Evolutionary conservation across 2,329 filamentous ascomycete genomes (phyloP).

Genomic region (Sphaerulina musiva): DNA sequence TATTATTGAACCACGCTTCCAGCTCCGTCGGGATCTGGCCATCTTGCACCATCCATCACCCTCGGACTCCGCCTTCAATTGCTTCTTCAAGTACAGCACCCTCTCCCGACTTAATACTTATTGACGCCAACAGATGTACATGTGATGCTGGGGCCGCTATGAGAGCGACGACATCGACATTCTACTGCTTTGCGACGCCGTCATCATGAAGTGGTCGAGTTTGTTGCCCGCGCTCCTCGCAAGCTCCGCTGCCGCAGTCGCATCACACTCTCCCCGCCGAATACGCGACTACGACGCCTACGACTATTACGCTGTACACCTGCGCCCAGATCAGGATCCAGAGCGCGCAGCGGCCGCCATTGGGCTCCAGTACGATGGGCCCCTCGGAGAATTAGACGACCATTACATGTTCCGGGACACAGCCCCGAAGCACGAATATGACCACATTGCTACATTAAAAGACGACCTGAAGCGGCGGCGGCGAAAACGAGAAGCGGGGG

Average conservation of each 20-base stretch:
- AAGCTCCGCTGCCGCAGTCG: slow-evolving; percentile 5
- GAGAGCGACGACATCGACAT: not conserved
- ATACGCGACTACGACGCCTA: slow-evolving; percentile 57
- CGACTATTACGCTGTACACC: slow-evolving; percentile 90
- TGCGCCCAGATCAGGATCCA: slow-evolving; percentile 61
- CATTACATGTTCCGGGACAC: slow-evolving; percentile 82
- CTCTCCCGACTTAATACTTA: not conserved
- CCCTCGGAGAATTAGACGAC: slow-evolving; percentile 66
- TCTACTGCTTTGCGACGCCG: not conserved
- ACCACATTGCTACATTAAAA: slow-evolving; percentile 44
- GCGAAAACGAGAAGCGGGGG: slow-evolving; percentile 53
- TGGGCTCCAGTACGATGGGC: slow-evolving; percentile 73
- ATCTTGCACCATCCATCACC: not conserved
- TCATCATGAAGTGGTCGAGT: slow-evolving; percentile 8
- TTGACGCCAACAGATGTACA: not conserved
- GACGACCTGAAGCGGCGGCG: slow-evolving; percentile 51
- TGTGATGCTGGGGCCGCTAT: not conserved
- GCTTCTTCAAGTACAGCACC: not conserved
- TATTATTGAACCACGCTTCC: not conserved
- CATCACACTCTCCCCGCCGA: slow-evolving; percentile 5
- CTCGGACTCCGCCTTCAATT: not conserved
- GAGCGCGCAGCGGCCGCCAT: slow-evolving; percentile 63
- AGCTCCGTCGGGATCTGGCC: not conserved
- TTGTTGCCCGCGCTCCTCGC: slow-evolving; percentile 11
- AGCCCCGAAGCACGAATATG: slow-evolving; percentile 49